Conservation (phyloP, 441 rosid genomes). For the California macrophylla region DNA sequence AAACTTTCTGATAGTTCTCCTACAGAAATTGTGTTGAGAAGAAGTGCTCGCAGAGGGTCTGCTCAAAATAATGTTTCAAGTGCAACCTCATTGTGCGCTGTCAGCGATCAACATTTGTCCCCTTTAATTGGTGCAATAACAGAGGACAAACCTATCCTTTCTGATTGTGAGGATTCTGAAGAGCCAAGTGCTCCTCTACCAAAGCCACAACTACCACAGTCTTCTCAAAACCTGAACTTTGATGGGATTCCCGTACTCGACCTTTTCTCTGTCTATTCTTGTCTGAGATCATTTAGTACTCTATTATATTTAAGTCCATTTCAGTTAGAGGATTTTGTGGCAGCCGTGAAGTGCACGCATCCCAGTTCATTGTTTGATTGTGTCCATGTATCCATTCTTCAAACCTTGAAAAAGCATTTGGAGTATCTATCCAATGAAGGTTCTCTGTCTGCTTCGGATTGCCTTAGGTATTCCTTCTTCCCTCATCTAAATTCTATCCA, state of each 20-base stretch:
- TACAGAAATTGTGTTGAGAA: slow-evolving; percentile 54
- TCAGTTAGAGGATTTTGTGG: slow-evolving; percentile 58
- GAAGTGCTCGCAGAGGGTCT: slow-evolving; percentile 71
- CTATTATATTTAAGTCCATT: slow-evolving; percentile 62
- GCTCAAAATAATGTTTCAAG: slow-evolving; percentile 27
- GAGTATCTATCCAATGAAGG: slow-evolving; percentile 49
- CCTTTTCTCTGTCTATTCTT: slow-evolving; percentile 49
- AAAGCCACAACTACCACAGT: slow-evolving; percentile 52
- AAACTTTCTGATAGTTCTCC: slow-evolving; percentile 27
- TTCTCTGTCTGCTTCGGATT: slow-evolving; percentile 43
- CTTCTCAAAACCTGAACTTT: slow-evolving; percentile 38
- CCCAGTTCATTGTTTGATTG: slow-evolving; percentile 44
- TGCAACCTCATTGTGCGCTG: slow-evolving; percentile 16
- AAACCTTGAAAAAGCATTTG: slow-evolving; percentile 45
- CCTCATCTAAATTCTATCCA: slow-evolving; percentile 11
- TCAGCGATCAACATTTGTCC: slow-evolving; percentile 33
- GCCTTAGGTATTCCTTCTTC: slow-evolving; percentile 53
- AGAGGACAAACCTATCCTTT: slow-evolving; percentile 37
- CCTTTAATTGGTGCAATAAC: slow-evolving; percentile 46
- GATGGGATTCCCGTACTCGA: slow-evolving; percentile 43
- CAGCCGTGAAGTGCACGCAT: slow-evolving; percentile 37
- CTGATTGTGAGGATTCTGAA: slow-evolving; percentile 24
- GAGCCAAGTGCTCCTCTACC: slow-evolving; percentile 32
- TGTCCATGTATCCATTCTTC: slow-evolving; percentile 53
- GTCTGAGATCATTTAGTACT: slow-evolving; percentile 56